Percentiles rank a stretch among this genome's conserved stretches.
phyloP scores from a whole-genome alignment of 2,329 filamentous ascomycete genomes.

The Pyrenochaeta sp. region DNA sequence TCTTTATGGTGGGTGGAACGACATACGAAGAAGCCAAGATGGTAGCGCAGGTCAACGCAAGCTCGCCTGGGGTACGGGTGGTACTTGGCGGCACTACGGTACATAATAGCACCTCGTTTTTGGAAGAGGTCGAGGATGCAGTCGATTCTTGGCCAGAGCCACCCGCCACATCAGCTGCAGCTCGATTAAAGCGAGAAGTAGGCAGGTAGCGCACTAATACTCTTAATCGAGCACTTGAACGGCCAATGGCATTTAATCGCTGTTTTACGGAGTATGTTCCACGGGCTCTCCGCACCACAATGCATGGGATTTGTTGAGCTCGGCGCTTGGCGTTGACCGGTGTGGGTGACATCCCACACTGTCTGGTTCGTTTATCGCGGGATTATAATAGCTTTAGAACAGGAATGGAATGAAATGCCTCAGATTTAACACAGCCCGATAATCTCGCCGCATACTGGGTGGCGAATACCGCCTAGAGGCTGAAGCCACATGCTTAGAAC shows the following conservation, averaged over 20 bases:
- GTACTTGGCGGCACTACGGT: constrained; percentile 88
- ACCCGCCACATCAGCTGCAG: constrained; percentile 60
- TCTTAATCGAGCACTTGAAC: background rate
- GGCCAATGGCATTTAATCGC: constrained; percentile 1
- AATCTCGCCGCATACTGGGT: no score
- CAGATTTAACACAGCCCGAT: no score
- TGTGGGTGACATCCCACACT: background rate
- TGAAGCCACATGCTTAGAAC: constrained; percentile 4
- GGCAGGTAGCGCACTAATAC: constrained; percentile 50
- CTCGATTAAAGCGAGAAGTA: constrained; percentile 67
- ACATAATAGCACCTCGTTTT: constrained; percentile 85
- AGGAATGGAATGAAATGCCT: constrained; percentile 5
- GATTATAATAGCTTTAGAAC: background rate
- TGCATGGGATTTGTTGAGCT: background rate
- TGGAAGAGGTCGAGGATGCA: constrained; percentile 91
- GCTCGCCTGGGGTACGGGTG: constrained; percentile 84
- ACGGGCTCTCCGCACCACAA: no score
- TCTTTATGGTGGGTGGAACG: constrained; percentile 91
- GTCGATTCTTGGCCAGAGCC: constrained; percentile 84
- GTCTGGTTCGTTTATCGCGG: background rate
- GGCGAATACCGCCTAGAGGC: background rate
- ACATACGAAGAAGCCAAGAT: constrained; percentile 98
- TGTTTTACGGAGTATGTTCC: background rate
- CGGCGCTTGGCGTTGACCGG: background rate
- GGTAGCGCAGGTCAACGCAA: constrained; percentile 92